Evolutionary conservation across 2,329 filamentous ascomycete species (phyloP).

Genomic region (Ceratocystis destructans): DNA sequence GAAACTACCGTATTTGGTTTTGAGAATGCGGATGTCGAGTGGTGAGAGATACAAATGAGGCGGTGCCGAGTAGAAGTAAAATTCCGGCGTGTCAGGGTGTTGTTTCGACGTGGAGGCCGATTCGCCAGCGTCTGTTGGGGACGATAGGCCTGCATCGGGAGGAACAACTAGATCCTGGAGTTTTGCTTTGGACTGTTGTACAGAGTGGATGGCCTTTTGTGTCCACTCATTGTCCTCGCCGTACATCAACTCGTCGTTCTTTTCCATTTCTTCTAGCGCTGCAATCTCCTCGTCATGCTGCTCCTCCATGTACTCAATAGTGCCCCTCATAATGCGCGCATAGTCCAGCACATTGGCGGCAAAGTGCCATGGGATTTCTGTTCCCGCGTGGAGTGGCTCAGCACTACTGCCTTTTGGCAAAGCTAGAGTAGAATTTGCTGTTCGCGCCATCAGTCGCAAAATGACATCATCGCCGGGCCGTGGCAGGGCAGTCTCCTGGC

Average conservation of each 20-base stretch:
- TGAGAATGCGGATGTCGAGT: constrained; percentile 82
- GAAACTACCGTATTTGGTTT: constrained; percentile 75
- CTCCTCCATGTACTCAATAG: constrained; percentile 68
- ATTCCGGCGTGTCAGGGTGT: constrained; percentile 5
- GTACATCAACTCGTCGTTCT: constrained; percentile 83
- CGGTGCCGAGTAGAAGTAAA: constrained; percentile 73
- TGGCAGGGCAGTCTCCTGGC: constrained; percentile 70
- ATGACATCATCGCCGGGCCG: constrained; percentile 81
- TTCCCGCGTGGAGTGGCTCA: constrained; percentile 51
- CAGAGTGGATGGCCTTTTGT: constrained; percentile 61
- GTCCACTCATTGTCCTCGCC: constrained; percentile 89
- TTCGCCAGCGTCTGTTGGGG: neutral
- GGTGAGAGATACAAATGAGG: constrained; percentile 83
- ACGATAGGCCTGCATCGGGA: neutral
- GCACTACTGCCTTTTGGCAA: constrained; percentile 64
- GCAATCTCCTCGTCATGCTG: constrained; percentile 71
- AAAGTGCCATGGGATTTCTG: constrained; percentile 89
- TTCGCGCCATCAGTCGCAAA: constrained; percentile 68
- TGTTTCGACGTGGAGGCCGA: neutral
- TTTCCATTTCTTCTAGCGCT: constrained; percentile 60
- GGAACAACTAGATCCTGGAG: constrained; percentile 26
- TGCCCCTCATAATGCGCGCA: constrained; percentile 88
- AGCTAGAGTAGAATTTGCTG: constrained; percentile 69
- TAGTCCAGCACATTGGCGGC: constrained; percentile 91
- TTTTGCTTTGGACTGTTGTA: constrained; percentile 65